Base-by-base conservation (phyloP, 2,329 filamentous ascomycete genomes). In the Aureobasidium melanogenum region DNA sequence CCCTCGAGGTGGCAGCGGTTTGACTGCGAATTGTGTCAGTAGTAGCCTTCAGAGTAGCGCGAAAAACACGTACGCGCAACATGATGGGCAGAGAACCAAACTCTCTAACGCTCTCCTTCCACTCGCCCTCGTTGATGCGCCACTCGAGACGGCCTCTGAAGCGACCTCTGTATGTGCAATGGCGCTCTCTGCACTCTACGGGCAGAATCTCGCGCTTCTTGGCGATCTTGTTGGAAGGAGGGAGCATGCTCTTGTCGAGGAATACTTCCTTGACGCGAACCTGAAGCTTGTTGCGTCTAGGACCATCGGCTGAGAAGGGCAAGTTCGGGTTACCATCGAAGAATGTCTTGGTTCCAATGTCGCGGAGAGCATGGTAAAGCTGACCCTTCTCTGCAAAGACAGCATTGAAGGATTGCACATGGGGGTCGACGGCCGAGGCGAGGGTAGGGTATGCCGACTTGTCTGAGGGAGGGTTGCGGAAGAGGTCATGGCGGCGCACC, bases 351-450 rank as follows among this genome's bases (percentile, higher is more conserved):
- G 84, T 88, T 69, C 93, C 94, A 76, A 99, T 97, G 72, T 99
- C 94, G 70, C 84, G 84, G 63, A 97, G 74, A 14, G 83, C 91
- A 66, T 90, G 86, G 54, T 88, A 84, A 59, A 99, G 73, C 57
- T 88, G 79, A 58, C 89, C 90, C 74, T 87, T 82, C 62, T 82
- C 80, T 34, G 86, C 84, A 72, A 97, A 95, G 51, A 97, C 81
- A 57, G 86, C 86, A 79, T 99, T 96, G 84, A 97, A 99, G 7
- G 94, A 94, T 70, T 97, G 87, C 68, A 97, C 88, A 75, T 99
- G 94, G 54, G 94, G 94, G 66, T 89, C 82, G 63, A 97, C 86
- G n/a, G 93, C 89, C 64, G 84, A 83, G 69, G 92, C 88, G 51
- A 99, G 84, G 24, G 88, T 83, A 15, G 94, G 94, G 71, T 96